phyloP scores from a whole-genome alignment of 2,329 filamentous ascomycete genomes.

The Fusarium nodosum region DNA sequence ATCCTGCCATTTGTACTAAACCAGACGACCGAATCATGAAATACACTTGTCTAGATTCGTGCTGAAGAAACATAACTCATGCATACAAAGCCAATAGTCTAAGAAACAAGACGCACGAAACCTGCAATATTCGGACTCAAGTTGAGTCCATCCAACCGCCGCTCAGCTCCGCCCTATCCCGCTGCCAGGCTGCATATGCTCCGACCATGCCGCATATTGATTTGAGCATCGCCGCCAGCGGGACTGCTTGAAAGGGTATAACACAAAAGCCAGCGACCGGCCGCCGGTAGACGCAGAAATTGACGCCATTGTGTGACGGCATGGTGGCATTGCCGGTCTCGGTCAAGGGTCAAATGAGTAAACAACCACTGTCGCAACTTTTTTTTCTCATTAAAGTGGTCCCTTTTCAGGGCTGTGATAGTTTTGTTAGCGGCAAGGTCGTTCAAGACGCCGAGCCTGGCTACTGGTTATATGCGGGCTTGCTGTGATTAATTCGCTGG shows the following conservation, averaged over 20 bases:
- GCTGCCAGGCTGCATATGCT: conserved; percentile 37
- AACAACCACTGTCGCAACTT: conserved; percentile 15
- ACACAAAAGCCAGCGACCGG: conserved; percentile 21
- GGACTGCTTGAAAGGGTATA: conserved; percentile 49
- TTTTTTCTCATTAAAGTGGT: conserved; percentile 29
- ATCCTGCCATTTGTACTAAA: background rate
- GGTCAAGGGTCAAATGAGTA: conserved; percentile 36
- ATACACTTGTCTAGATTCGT: background rate
- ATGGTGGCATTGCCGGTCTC: conserved; percentile 48
- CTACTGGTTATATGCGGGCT: conserved; percentile 21
- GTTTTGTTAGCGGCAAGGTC: conserved; percentile 33
- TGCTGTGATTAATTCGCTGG: conserved; percentile 19
- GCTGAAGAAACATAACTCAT: background rate
- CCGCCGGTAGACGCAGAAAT: conserved; percentile 37
- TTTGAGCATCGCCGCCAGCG: conserved; percentile 34
- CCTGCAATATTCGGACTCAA: conserved; percentile 7
- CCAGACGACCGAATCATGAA: background rate
- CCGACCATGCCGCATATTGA: conserved; percentile 26
- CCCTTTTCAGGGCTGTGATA: conserved; percentile 33
- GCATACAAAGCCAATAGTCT: background rate
- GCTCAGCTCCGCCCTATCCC: conserved; percentile 36
- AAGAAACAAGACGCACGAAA: conserved; percentile 1
- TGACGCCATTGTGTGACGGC: conserved; percentile 50
- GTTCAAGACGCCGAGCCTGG: conserved; percentile 23
- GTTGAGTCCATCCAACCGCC: conserved; percentile 14